Base-by-base conservation (phyloP, 2,329 filamentous ascomycete genomes). In the Hymenoscyphus scutula region DNA sequence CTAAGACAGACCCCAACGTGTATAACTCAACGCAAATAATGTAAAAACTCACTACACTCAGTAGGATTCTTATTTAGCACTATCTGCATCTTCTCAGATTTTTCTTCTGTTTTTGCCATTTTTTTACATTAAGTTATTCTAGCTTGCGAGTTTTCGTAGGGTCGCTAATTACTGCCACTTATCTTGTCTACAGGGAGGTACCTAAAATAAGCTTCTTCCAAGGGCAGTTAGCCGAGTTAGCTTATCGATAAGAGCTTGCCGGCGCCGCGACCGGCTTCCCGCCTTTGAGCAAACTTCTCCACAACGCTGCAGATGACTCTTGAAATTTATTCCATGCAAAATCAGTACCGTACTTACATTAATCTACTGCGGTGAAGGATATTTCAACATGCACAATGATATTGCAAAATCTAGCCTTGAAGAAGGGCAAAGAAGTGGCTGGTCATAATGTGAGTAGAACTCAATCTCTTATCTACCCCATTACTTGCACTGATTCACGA, bases 351-450 rank as follows among this genome's bases (percentile, higher is more conserved):
- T 7, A 54, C 62, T 58, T 55, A 65, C 67, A n/a, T n/a, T 45
- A 53, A 64, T 51, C 8, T 63, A 61, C 60, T 56, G 37, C 58
- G 38, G 41, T 65, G 56, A 61, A 61, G 54, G 59, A n/a, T 55
- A 19, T 41, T 60, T 65, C 70, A 73, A 72, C 57, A 73, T 73
- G 69, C 68, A 71, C 67, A 57, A 74, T 74, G 73, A 70, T 69
- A 63, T 66, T 72, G 60, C 72, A 69, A 59, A 70, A 69, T 65
- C 45, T 68, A 67, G 69, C 72, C 66, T 69, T 69, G 62, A 74
- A 68, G 59, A 71, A 71, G 68, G 69, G 71, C 68, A 72, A 65
- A 68, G 66, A 68, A 69, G 66, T 66, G 66, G 71, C 68, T 73
- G 69, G 69, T 71, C 66, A 68, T 68, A 70, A 69, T 66, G 72